phyloP scores from a whole-genome alignment of 164 flowering plant genomes.

The Berberis vulgaris region DNA sequence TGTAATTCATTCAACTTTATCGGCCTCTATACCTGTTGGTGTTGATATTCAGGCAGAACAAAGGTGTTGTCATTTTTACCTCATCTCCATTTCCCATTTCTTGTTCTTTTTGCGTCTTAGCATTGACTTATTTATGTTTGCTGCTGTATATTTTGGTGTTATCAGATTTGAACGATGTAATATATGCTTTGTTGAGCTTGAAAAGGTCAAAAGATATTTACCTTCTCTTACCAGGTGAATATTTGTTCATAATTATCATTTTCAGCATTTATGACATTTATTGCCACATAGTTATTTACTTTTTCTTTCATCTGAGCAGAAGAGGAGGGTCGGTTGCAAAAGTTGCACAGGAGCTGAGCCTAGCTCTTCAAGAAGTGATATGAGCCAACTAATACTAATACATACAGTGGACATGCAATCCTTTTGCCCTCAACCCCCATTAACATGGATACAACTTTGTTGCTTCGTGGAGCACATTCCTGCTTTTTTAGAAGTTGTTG shows the following conservation, averaged over 20 bases:
- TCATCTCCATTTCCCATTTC: not conserved
- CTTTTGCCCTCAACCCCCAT: slow-evolving; percentile 7
- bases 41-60: slow-evolving; percentile 94
- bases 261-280: not conserved
- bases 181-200: slow-evolving; percentile 71
- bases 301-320: slow-evolving; percentile 27
- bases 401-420: slow-evolving; percentile 8
- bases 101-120: not conserved
- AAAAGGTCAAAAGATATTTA: slow-evolving; percentile 59
- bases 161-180: slow-evolving; percentile 85
- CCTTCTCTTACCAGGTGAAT: slow-evolving; percentile 63
- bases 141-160: slow-evolving; percentile 9
- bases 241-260: not conserved
- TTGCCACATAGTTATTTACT: not conserved
- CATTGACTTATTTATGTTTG: not conserved
- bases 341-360: slow-evolving; percentile 58
- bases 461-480: slow-evolving; percentile 5
- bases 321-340: slow-evolving; percentile 82
- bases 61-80: slow-evolving; percentile 37
- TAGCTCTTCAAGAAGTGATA: slow-evolving; percentile 49
- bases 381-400: slow-evolving; percentile 20
- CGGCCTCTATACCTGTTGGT: slow-evolving; percentile 80
- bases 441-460: slow-evolving; percentile 5
- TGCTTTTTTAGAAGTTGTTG: not conserved
- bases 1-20: slow-evolving; percentile 68